phyloP scores from a whole-genome alignment of 2,329 filamentous ascomycete species.

The Calonectria fujianensis region DNA sequence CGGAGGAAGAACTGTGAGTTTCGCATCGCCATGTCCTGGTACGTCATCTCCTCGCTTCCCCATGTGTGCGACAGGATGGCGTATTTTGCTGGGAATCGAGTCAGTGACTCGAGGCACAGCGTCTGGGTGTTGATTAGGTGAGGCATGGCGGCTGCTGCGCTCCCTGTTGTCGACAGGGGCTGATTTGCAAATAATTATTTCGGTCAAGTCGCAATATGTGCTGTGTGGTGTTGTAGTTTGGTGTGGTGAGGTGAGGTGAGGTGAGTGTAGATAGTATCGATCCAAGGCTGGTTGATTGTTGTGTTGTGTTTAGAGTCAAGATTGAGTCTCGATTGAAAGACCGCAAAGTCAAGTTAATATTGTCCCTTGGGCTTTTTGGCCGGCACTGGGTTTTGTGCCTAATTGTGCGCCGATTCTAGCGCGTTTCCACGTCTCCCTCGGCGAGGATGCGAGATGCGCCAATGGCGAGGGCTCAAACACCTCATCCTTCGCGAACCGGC shows the following conservation, averaged over 20 bases:
- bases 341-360: background rate
- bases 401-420: background rate
- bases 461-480: background rate
- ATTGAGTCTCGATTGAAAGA: background rate
- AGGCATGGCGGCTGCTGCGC: slow-evolving; percentile 10
- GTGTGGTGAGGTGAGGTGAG: background rate
- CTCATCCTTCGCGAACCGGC: background rate
- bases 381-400: background rate
- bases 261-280: background rate
- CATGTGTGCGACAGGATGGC: slow-evolving; percentile 21
- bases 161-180: background rate
- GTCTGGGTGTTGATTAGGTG: slow-evolving; percentile 22
- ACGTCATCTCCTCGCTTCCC: slow-evolving; percentile 7
- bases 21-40: slow-evolving; percentile 7
- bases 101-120: slow-evolving; percentile 8
- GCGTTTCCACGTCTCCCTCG: background rate
- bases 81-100: slow-evolving; percentile 8
- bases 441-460: background rate
- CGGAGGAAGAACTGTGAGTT: slow-evolving; percentile 9
- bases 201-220: background rate
- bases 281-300: background rate
- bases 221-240: background rate
- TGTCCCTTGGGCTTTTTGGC: background rate
- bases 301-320: background rate
- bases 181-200: background rate